These are phyloP conservation scores for Astrocystis sublimbata DNA, from an alignment of 495 filamentous ascomycete species.

Conservation along the genomic window DNA sequence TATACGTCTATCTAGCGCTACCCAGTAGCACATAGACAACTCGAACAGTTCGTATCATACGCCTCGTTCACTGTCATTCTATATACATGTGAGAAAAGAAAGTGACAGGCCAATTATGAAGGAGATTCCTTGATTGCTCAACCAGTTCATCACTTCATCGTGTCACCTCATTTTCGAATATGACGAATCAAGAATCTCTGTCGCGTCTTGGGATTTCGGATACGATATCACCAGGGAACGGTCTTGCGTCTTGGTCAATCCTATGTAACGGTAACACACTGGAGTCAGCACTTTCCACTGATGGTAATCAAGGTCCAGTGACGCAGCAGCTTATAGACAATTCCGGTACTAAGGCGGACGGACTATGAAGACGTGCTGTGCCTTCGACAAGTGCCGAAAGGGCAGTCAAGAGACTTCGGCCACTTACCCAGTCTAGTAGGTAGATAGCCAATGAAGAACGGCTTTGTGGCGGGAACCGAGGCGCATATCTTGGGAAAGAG, in stretches of 20 bases:
- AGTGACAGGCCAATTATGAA: not conserved
- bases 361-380: no score
- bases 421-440: not conserved
- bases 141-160: not conserved
- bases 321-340: no score
- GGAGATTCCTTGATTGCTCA: not conserved
- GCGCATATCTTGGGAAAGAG: slow-evolving; percentile 53
- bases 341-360: no score
- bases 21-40: not conserved
- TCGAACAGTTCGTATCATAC: not conserved
- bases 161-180: not conserved
- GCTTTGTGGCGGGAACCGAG: slow-evolving; percentile 56
- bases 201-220: not conserved
- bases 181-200: not conserved
- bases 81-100: not conserved
- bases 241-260: no score
- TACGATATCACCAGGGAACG: no score
- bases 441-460: slow-evolving; percentile 39
- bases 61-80: not conserved
- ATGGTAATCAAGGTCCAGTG: no score
- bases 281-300: no score
- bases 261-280: no score
- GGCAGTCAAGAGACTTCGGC: no score
- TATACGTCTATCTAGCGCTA: not conserved
- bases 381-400: no score